phyloP scores from a whole-genome alignment of 148 eudicot genomes.

The Amaranthus palmeri region DNA sequence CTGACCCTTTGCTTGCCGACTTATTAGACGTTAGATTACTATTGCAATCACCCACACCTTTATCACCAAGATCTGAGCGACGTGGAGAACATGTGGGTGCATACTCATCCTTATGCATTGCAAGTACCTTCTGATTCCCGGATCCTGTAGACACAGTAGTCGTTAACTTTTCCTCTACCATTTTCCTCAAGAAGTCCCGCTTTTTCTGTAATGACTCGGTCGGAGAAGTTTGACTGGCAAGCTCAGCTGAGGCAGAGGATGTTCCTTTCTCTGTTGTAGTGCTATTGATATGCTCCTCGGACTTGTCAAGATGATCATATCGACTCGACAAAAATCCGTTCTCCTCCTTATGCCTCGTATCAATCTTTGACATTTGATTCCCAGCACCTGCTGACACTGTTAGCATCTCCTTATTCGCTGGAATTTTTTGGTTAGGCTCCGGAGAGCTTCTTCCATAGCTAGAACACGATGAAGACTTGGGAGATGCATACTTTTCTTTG shows the following conservation, averaged over 20 bases:
- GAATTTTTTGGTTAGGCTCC: conserved; percentile 12
- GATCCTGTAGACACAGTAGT: conserved; percentile 19
- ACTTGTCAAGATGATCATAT: conserved; percentile 13
- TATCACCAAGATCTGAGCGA: conserved; percentile 19
- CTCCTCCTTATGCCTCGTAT: conserved; percentile 26
- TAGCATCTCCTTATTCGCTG: conserved; percentile 23
- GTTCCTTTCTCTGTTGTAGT: conserved; percentile 9
- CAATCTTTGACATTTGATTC: conserved; percentile 24
- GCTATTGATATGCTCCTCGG: conserved; percentile 21
- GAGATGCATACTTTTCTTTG: conserved; percentile 25
- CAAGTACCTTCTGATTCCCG: conserved; percentile 22
- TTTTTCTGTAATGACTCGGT: conserved; percentile 22
- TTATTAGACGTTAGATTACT: conserved; percentile 19
- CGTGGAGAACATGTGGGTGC: conserved; percentile 29
- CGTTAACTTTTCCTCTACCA: conserved; percentile 21
- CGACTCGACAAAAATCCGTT: neutral
- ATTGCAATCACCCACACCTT: conserved; percentile 22
- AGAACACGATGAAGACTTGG: conserved; percentile 19
- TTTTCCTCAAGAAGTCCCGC: conserved; percentile 15
- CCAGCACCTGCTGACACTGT: conserved; percentile 17
- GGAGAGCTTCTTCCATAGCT: conserved; percentile 22
- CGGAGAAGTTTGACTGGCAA: conserved; percentile 17
- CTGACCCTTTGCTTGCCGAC: conserved; percentile 18
- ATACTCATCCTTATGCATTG: conserved; percentile 26
- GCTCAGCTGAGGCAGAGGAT: conserved; percentile 17